These are phyloP conservation scores for Polychaeton citri DNA, from an alignment of 2,329 filamentous ascomycete species.

Conservation along the genomic window DNA sequence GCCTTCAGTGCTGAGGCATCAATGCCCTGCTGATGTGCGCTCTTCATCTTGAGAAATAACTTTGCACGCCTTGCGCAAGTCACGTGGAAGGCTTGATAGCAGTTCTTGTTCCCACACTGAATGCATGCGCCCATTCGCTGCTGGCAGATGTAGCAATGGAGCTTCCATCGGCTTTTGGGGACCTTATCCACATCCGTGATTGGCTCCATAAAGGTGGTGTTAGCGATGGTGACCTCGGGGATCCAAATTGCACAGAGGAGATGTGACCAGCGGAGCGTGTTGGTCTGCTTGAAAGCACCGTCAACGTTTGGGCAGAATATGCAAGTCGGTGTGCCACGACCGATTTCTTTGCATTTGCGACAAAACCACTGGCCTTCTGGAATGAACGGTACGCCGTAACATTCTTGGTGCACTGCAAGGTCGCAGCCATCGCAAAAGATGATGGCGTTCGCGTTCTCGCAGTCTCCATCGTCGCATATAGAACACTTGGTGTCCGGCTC, in stretches of 20 bases:
- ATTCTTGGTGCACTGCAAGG: slow-evolving; percentile 94
- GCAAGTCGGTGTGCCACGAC: slow-evolving; percentile 82
- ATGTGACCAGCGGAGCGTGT: slow-evolving; percentile 92
- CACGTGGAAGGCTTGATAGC: slow-evolving; percentile 93
- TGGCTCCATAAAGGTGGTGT: slow-evolving; percentile 95
- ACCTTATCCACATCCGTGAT: slow-evolving; percentile 98
- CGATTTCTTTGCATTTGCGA: slow-evolving; percentile 89
- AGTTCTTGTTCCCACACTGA: slow-evolving; percentile 94
- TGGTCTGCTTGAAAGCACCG: slow-evolving; percentile 96
- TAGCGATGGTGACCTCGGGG: slow-evolving; percentile 87
- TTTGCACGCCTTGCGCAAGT: slow-evolving; percentile 83
- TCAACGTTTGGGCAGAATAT: slow-evolving; percentile 98
- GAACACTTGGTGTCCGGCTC: slow-evolving; percentile 96
- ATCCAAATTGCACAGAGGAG: slow-evolving; percentile 97
- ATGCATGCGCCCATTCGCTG: slow-evolving; percentile 98
- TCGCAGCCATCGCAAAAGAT: slow-evolving; percentile 98
- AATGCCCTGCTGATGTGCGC: slow-evolving; percentile 65
- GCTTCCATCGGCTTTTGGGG: slow-evolving; percentile 77
- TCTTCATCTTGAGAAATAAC: slow-evolving; percentile 94
- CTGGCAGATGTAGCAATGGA: slow-evolving; percentile 86
- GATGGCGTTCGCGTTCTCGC: slow-evolving; percentile 97
- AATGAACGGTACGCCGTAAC: slow-evolving; percentile 96
- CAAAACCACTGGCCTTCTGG: slow-evolving; percentile 98
- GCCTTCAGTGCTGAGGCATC: slow-evolving; percentile 80
- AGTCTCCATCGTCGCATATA: slow-evolving; percentile 98